Percentiles rank a stretch among this genome's conserved stretches.
These are phyloP conservation scores for Buxus sempervirens DNA, from an alignment of 164 flowering plant genomes.

Conservation along the genomic window DNA sequence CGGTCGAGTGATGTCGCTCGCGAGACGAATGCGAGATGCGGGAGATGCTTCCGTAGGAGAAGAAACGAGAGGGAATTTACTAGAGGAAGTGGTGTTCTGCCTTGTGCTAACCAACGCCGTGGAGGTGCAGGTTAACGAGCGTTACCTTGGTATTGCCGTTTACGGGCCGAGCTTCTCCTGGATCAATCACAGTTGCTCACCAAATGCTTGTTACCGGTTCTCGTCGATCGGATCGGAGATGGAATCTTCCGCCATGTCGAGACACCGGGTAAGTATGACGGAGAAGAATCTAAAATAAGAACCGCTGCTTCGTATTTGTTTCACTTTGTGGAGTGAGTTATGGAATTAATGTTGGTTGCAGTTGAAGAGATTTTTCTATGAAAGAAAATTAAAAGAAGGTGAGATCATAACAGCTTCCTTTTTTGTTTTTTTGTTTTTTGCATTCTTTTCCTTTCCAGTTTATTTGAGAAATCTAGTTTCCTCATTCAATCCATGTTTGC, in stretches of 20 bases:
- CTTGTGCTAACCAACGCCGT: slow-evolving; percentile 65
- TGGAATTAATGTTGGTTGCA: slow-evolving; percentile 15
- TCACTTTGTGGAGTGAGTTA: not conserved
- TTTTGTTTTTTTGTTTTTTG: no score
- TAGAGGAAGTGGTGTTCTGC: slow-evolving; percentile 49
- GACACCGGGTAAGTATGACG: slow-evolving; percentile 23
- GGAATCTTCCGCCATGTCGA: slow-evolving; percentile 1
- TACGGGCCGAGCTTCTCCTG: slow-evolving; percentile 58
- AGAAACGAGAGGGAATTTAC: not conserved
- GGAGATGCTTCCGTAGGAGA: not conserved
- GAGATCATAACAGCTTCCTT: slow-evolving; percentile 11
- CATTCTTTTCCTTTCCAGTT: not conserved
- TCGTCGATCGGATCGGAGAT: slow-evolving; percentile 8
- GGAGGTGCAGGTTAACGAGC: slow-evolving; percentile 47
- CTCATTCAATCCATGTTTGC: no score
- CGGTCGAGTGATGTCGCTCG: slow-evolving; percentile 36
- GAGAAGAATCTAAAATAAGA: slow-evolving; percentile 12
- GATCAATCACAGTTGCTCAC: slow-evolving; percentile 84
- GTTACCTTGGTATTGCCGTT: slow-evolving; percentile 46
- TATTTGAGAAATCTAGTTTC: not conserved
- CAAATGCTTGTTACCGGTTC: slow-evolving; percentile 70
- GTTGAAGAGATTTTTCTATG: slow-evolving; percentile 15
- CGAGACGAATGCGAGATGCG: slow-evolving; percentile 28
- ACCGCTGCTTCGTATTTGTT: not conserved
- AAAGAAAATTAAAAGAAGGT: slow-evolving; percentile 16